These are phyloP conservation scores for Ophiostoma sp. DNA, from an alignment of 2,329 filamentous ascomycete genomes.

Conservation along the genomic window DNA sequence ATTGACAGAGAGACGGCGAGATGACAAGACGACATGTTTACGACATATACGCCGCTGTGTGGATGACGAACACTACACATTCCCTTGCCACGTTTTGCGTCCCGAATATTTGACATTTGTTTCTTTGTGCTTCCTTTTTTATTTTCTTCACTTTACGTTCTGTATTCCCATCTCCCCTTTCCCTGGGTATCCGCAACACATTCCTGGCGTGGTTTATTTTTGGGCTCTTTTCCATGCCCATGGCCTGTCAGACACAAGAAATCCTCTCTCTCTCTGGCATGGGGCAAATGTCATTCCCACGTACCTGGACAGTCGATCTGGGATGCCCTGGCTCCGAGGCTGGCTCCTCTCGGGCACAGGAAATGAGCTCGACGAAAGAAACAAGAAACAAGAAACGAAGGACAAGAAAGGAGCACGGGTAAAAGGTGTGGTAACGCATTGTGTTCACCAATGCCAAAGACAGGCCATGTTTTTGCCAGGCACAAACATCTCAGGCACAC, in stretches of 20 bases:
- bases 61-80: neutral
- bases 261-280: neutral
- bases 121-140: neutral
- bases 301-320: neutral
- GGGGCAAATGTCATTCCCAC: neutral
- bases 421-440: neutral
- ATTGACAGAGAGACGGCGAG: neutral
- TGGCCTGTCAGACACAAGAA: neutral
- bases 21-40: neutral
- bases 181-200: neutral
- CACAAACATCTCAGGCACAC: neutral
- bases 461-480: neutral
- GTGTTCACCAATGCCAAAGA: neutral
- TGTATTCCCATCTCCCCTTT: neutral
- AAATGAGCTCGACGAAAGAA: neutral
- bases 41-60: neutral
- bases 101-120: neutral
- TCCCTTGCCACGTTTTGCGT: neutral
- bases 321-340: neutral
- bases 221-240: neutral
- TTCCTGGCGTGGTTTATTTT: slow-evolving; percentile 1
- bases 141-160: neutral
- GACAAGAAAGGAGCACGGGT: neutral
- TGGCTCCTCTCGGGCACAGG: neutral
- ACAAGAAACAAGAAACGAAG: neutral